These are phyloP conservation scores for Ogataea naganishii DNA, from an alignment of 805 yeast genomes.

Conservation along the genomic window DNA sequence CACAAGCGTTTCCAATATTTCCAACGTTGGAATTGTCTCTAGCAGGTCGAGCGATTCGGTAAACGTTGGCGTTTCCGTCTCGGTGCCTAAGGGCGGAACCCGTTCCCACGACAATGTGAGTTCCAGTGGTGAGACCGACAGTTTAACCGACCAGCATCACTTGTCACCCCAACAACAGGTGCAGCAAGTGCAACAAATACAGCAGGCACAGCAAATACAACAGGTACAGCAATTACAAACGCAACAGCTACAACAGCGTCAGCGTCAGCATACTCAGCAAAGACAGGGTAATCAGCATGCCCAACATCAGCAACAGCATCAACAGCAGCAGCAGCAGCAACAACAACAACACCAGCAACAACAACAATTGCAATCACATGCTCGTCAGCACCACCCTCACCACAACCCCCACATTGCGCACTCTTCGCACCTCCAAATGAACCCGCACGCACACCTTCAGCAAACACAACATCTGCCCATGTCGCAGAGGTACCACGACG, in stretches of 20 bases:
- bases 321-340: slow-evolving; percentile 1
- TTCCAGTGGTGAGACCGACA: too few species aligned
- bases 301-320: not conserved
- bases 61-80: too few species aligned
- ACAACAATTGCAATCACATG: slow-evolving; percentile 2
- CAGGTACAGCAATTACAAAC: slow-evolving; percentile 1
- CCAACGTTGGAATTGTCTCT: too few species aligned
- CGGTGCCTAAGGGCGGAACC: slow-evolving; percentile 2
- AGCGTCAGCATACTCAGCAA: slow-evolving; percentile 4
- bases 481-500: not conserved
- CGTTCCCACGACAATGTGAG: slow-evolving; percentile 2
- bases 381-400: slow-evolving; percentile 2
- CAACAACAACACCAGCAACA: slow-evolving; percentile 4
- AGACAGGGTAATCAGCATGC: not conserved
- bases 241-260: slow-evolving; percentile 3
- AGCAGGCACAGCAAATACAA: too few species aligned
- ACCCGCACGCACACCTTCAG: not conserved
- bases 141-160: too few species aligned
- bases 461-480: not conserved
- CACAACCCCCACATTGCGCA: not conserved
- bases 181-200: too few species aligned
- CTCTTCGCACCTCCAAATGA: not conserved
- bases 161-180: too few species aligned
- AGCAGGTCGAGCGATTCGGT: too few species aligned
- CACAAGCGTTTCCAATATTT: too few species aligned